Evolutionary conservation across 768 basidiomycete genomes (phyloP).

Genomic region (Butyriboletus loyo): DNA sequence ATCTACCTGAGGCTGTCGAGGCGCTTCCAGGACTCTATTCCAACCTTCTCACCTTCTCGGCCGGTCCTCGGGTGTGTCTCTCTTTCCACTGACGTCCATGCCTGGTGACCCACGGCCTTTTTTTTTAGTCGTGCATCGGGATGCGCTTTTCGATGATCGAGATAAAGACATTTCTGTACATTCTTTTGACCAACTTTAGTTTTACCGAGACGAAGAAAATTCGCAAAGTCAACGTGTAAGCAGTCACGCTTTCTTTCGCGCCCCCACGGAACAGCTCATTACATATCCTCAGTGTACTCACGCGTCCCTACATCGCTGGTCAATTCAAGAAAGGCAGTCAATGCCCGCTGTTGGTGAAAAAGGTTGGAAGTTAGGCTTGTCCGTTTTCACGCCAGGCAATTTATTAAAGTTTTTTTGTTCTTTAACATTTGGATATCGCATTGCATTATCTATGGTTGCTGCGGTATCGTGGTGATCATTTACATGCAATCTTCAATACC

Average conservation of each 20-base stretch:
- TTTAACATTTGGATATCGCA: neutral
- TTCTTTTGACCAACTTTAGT: slow-evolving; percentile 63
- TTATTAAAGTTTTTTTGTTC: neutral
- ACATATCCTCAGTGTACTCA: slow-evolving; percentile 48
- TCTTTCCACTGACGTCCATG: neutral
- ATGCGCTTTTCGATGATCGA: slow-evolving; percentile 82
- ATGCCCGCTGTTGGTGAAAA: slow-evolving; percentile 53
- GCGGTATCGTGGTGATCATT: neutral
- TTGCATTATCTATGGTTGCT: neutral
- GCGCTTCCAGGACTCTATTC: slow-evolving; percentile 69
- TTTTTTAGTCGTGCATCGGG: slow-evolving; percentile 72
- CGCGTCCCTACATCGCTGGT: slow-evolving; percentile 57
- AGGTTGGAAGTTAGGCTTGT: slow-evolving; percentile 18
- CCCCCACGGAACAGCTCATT: neutral
- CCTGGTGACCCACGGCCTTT: neutral
- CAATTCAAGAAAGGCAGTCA: slow-evolving; percentile 58
- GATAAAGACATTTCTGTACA: slow-evolving; percentile 73
- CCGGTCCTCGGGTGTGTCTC: slow-evolving; percentile 69
- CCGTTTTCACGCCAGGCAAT: neutral
- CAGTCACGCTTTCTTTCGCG: neutral
- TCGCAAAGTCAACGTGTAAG: slow-evolving; percentile 61
- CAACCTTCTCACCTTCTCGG: slow-evolving; percentile 73
- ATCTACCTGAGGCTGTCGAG: slow-evolving; percentile 65
- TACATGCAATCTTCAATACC: neutral
- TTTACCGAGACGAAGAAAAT: slow-evolving; percentile 55